These are phyloP conservation scores for Candida yuanshanica DNA, from an alignment of 805 yeast genomes.

Conservation along the genomic window DNA sequence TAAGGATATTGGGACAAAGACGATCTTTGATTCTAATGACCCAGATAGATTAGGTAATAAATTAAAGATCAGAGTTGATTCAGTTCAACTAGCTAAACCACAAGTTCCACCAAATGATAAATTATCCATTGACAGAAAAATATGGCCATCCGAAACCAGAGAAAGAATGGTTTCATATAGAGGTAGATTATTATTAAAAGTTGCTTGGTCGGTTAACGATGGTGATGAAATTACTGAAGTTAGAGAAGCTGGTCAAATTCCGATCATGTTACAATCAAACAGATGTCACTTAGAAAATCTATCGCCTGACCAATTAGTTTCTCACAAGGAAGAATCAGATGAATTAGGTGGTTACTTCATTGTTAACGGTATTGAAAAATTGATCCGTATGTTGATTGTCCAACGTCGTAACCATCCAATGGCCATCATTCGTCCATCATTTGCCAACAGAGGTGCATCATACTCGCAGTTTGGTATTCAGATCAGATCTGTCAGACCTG, in stretches of 20 bases:
- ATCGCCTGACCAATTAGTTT: slow-evolving; percentile 77
- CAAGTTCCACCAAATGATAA: slow-evolving; percentile 65
- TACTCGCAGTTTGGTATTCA: slow-evolving; percentile 91
- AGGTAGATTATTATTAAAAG: slow-evolving; percentile 70
- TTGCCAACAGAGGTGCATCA: slow-evolving; percentile 87
- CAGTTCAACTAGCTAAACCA: slow-evolving; percentile 84
- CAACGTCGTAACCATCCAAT: slow-evolving; percentile 97
- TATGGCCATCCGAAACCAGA: slow-evolving; percentile 83
- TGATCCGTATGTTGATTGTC: slow-evolving; percentile 94
- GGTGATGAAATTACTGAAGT: slow-evolving; percentile 77
- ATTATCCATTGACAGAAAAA: slow-evolving; percentile 68
- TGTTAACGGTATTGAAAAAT: slow-evolving; percentile 94
- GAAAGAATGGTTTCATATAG: slow-evolving; percentile 83
- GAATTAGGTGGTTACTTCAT: slow-evolving; percentile 94
- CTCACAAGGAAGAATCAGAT: slow-evolving; percentile 82
- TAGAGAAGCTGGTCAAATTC: slow-evolving; percentile 88
- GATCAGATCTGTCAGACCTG: slow-evolving; percentile 90
- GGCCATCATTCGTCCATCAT: slow-evolving; percentile 95
- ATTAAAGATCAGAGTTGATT: slow-evolving; percentile 75
- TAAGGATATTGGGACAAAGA: slow-evolving; percentile 80
- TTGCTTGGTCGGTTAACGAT: slow-evolving; percentile 83
- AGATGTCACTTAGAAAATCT: slow-evolving; percentile 85
- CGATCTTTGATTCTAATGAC: slow-evolving; percentile 78
- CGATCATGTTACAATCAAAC: slow-evolving; percentile 86
- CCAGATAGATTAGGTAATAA: slow-evolving; percentile 76